Percentiles rank a stretch among this genome's conserved stretches.
Conservation (phyloP, 768 basidiomycete genomes). For the Paxillus ammoniavirescens region DNA sequence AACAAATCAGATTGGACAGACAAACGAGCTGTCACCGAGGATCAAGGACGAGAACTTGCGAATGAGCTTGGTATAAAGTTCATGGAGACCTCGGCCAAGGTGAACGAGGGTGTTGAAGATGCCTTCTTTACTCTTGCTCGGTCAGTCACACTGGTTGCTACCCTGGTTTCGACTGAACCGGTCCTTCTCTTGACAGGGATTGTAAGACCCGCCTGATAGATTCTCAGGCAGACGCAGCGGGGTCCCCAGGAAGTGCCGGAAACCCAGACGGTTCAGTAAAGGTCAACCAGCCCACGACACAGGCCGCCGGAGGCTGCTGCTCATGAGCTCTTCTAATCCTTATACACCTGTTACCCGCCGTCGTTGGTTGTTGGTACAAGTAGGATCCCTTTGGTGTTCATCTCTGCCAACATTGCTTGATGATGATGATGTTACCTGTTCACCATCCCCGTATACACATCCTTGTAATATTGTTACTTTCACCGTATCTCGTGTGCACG, state of each 20-base stretch:
- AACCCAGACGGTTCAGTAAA: slow-evolving; percentile 59
- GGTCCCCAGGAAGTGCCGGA: slow-evolving; percentile 34
- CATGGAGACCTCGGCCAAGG: slow-evolving; percentile 97
- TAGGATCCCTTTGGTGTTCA: slow-evolving; percentile 1
- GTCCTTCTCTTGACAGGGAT: slow-evolving; percentile 53
- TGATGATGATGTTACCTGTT: slow-evolving; percentile 11
- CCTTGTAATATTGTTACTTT: slow-evolving; percentile 18
- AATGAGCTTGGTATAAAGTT: slow-evolving; percentile 93
- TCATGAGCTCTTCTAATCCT: slow-evolving; percentile 31
- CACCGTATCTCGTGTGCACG: slow-evolving; percentile 2
- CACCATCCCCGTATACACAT: slow-evolving; percentile 7
- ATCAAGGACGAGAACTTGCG: slow-evolving; percentile 90
- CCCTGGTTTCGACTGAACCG: background rate
- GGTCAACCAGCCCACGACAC: slow-evolving; percentile 58
- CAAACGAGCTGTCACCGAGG: slow-evolving; percentile 88
- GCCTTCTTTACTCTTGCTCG: slow-evolving; percentile 97
- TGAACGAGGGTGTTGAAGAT: slow-evolving; percentile 97
- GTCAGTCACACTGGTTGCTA: slow-evolving; percentile 44
- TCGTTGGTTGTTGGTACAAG: slow-evolving; percentile 1
- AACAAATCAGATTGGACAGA: slow-evolving; percentile 99
- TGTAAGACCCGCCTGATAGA: slow-evolving; percentile 98
- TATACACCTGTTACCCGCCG: slow-evolving; percentile 3
- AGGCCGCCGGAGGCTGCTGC: slow-evolving; percentile 51
- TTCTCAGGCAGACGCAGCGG: slow-evolving; percentile 70
- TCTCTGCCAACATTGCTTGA: background rate